Evolutionary conservation across 192 early-diverging fungal genomes (phyloP), one percentile per base, ranked within the genome.

Genomic region (Pecoramyces ruminantium): DNA sequence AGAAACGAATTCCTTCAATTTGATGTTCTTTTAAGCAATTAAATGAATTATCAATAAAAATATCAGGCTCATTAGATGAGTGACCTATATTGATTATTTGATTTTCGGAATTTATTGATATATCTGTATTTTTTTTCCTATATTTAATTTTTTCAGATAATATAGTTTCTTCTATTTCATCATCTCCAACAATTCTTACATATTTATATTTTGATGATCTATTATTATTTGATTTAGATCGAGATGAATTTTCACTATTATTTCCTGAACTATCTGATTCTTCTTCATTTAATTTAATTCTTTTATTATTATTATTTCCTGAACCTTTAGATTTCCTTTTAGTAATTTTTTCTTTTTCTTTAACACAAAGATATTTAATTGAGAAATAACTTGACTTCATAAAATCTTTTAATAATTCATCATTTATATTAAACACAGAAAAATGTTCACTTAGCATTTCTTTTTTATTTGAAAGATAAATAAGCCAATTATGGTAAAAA

Each of bases 1-100:
- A 87, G 78, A 96, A 96, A 30, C 86, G 88, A 0, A 96, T 80
- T 0, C 95, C 95, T 77, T 95, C 92, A 29, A 95, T 80, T 85
- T 94, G 92, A 83, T 95, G 93, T 13, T 86, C 82, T 81, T 93
- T 93, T 18, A 95, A n/a, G 11, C 51, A 67, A 67, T 67, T 67
- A 67, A 67, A 67, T 4, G 25, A 0, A 67, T 11, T 67, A 67
- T 67, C 51, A 12, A 95, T 86, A 51, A 82, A 83, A 4, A 94
- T 88, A 29, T 85, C 83, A 0, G 83, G 79, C 78, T 93, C 89
- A 0, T 81, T 82, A 27, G 88, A 87, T 28, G 83, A 84, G 82
- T 93, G 93, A 0, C 92, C 93, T 16, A 86, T 81, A 79, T 95
- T 95, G 81, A 93, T 87, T 25, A 67, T 67, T 9, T 67, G 21